phyloP scores from a whole-genome alignment of 2,329 filamentous ascomycete species.

The Dothiorella sarmentorum region DNA sequence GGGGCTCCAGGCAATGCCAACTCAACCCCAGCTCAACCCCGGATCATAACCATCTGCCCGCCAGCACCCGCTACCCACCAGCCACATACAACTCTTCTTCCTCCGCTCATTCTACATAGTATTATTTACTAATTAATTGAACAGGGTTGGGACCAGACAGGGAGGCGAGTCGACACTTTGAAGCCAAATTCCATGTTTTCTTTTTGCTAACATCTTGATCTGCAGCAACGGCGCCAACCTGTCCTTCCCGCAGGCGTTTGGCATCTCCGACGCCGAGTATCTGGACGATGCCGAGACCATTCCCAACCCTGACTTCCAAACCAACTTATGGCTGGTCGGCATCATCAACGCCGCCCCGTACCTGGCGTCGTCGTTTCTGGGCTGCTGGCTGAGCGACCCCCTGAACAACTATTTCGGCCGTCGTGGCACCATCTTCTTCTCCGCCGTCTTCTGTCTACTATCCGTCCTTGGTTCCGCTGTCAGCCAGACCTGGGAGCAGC shows the following conservation, averaged over 20 bases:
- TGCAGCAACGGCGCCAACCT: constrained; percentile 52
- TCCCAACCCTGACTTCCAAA: constrained; percentile 22
- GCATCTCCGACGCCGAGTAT: constrained; percentile 41
- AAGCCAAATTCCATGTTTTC: no score
- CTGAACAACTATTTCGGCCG: constrained; percentile 30
- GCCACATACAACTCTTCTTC: no score
- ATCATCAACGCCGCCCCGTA: constrained; percentile 25
- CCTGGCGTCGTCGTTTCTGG: constrained; percentile 21
- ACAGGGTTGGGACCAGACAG: constrained; percentile 66
- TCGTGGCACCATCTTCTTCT: constrained; percentile 30
- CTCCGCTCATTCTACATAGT: no score
- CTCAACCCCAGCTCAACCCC: no score
- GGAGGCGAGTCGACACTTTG: no score
- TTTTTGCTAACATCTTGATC: no score
- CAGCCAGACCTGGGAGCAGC: constrained; percentile 39
- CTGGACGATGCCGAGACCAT: constrained; percentile 21
- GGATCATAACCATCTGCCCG: no score
- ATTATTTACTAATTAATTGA: no score
- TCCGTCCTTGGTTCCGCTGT: constrained; percentile 35
- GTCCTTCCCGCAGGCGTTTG: constrained; percentile 56
- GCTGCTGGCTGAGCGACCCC: constrained; percentile 30
- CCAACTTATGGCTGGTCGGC: constrained; percentile 30
- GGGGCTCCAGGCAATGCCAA: no score
- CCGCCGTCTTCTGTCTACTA: constrained; percentile 29
- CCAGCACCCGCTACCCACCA: no score